These are phyloP conservation scores for Boletus subcaerulescens DNA, from an alignment of 768 basidiomycete species.

Conservation along the genomic window DNA sequence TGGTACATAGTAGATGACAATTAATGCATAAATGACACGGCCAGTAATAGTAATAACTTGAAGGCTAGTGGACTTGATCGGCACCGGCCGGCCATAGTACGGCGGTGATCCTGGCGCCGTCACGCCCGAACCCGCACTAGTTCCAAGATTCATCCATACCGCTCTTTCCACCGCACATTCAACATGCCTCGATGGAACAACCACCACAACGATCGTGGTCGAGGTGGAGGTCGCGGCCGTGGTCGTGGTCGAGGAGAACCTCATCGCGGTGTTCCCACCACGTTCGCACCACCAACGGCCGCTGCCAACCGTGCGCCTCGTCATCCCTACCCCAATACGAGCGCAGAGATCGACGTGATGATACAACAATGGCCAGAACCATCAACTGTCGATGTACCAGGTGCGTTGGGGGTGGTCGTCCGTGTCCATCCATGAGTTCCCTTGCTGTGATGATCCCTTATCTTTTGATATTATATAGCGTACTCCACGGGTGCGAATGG, in stretches of 20 bases:
- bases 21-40: too few relatives aligned
- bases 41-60: too few relatives aligned
- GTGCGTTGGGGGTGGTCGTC: slow-evolving; percentile 17
- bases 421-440: neutral
- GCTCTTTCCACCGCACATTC: neutral
- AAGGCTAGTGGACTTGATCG: too few relatives aligned
- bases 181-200: slow-evolving; percentile 20
- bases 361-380: slow-evolving; percentile 25
- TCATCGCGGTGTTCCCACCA: neutral
- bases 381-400: neutral
- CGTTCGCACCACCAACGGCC: neutral
- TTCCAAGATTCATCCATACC: neutral
- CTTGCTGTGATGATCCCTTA: neutral
- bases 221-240: slow-evolving; percentile 23
- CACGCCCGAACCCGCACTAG: too few relatives aligned
- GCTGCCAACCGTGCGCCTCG: neutral
- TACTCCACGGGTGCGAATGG: slow-evolving; percentile 1
- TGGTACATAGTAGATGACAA: too few relatives aligned
- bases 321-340: slow-evolving; percentile 18
- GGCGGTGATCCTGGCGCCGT: too few relatives aligned
- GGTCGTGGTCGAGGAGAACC: slow-evolving; percentile 17
- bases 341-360: slow-evolving; percentile 20
- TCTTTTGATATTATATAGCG: neutral
- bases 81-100: neutral
- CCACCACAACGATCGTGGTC: slow-evolving; percentile 20